Base-by-base conservation (phyloP, 768 basidiomycete genomes). In the Phaeotremella skinneri region DNA sequence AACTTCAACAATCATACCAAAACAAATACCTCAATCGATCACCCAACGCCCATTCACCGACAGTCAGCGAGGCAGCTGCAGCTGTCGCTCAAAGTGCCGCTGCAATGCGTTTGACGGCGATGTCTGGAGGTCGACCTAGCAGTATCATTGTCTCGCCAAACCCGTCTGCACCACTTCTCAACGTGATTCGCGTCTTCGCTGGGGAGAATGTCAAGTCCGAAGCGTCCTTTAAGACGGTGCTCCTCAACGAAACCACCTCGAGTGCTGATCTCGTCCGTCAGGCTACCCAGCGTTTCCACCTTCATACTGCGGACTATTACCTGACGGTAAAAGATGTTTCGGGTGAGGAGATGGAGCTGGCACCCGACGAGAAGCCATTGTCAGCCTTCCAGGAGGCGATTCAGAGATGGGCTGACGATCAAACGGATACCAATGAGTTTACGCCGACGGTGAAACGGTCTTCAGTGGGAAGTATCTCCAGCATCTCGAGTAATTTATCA, bases 171-270 rank as follows among this genome's bases (percentile, higher is more conserved):
- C 90, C 89, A 0, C 87, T 92, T 54, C 83, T 99, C 55, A 96
- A 88, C 67, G 96, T 99, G 61, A 87, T 99, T 51, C 89, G 96
- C 25, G 85, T 99, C 37, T 99, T 99, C 72, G 93, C 94, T 0
- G 96, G 94, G 27, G 85, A 87, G 64, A 83, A 90, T 64, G 74
- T 98, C 63, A 86, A 91, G 74, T 90, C 91, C 0, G 93, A 98
- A 68, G 91, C 92, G 1, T 96, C 94, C 4, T 99, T 99, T 83
- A 98, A 98, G 80, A 98, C 96, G 4, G 96, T 94, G 1, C 79
- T 98, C 17, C 83, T 98, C 56, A 97, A 93, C 69, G 80, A 88
- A 3, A 85, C 85, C 0, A 97, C 94, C 0, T 88, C 87, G 0
- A 84, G 90, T 0, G 79, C 81, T 0, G 94, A 96, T 59, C 84